Evolutionary conservation across 352 stramenopile species (phyloP).

Genomic region (Pythium biforme): DNA sequence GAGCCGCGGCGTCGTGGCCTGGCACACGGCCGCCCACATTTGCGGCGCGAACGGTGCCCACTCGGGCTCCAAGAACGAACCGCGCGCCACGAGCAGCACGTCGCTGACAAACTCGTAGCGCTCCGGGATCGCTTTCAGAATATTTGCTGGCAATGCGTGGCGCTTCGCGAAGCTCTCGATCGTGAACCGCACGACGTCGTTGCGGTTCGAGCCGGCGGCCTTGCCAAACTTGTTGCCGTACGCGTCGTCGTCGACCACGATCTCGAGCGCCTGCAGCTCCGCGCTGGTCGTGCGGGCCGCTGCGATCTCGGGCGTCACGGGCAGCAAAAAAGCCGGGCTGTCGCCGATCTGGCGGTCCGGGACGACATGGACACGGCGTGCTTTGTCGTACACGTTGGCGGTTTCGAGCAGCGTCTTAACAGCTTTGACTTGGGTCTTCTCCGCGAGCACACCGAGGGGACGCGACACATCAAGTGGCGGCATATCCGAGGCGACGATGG

Average conservation of each 20-base stretch:
- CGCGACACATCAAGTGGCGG: constrained; percentile 6
- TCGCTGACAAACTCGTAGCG: constrained; percentile 82
- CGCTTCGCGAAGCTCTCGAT: constrained; percentile 53
- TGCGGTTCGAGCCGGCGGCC: constrained; percentile 63
- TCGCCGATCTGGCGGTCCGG: constrained; percentile 20
- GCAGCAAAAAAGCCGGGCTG: constrained; percentile 56
- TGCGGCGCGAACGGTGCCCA: constrained; percentile 52
- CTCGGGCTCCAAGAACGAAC: constrained; percentile 55
- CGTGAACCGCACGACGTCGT: constrained; percentile 63
- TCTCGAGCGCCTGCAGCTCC: constrained; percentile 36
- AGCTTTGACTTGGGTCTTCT: constrained; percentile 72
- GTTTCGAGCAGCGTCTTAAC: constrained; percentile 77
- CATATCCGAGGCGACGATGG: neutral
- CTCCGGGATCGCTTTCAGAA: constrained; percentile 36
- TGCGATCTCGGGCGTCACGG: constrained; percentile 45
- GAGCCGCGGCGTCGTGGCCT: constrained; percentile 45
- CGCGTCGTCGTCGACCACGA: constrained; percentile 55
- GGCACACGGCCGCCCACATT: constrained; percentile 71
- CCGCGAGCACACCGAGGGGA: constrained; percentile 34
- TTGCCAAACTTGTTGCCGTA: constrained; percentile 81
- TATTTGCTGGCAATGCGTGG: constrained; percentile 31
- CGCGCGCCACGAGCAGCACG: constrained; percentile 65
- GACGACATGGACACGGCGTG: constrained; percentile 60
- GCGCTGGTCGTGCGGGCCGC: constrained; percentile 24
- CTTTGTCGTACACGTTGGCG: constrained; percentile 71